Evolutionary conservation across 441 rosid species (phyloP).

Genomic region (Daphne laureola): DNA sequence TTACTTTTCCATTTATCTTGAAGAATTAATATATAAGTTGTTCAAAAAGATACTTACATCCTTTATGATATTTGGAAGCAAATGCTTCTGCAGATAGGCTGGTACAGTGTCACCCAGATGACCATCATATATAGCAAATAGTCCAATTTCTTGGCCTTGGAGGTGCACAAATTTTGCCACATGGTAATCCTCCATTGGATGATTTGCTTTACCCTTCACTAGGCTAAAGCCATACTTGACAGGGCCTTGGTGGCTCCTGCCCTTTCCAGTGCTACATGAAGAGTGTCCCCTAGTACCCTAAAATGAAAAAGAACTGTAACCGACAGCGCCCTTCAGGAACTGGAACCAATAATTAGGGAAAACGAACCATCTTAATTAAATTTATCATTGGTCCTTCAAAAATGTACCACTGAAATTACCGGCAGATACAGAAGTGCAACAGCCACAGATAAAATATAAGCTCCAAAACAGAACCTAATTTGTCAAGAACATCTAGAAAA

Average conservation of each 20-base stretch:
- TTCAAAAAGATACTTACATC: constrained; percentile 37
- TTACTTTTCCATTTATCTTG: background rate
- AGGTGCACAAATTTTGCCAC: constrained; percentile 65
- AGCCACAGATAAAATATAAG: no score
- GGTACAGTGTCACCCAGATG: constrained; percentile 83
- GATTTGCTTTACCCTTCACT: constrained; percentile 83
- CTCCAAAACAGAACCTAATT: no score
- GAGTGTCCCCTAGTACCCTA: constrained; percentile 64
- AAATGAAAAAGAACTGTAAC: constrained; percentile 1
- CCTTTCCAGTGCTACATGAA: constrained; percentile 67
- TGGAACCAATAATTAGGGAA: no score
- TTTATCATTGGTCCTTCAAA: no score
- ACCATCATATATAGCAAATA: constrained; percentile 85
- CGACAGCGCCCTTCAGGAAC: no score
- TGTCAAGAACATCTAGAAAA: no score
- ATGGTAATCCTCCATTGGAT: constrained; percentile 92
- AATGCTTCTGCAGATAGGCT: constrained; percentile 66
- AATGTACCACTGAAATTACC: no score
- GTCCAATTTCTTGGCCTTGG: constrained; percentile 60
- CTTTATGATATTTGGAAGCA: constrained; percentile 70
- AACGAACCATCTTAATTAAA: no score
- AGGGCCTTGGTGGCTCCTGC: constrained; percentile 49
- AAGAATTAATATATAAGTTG: background rate
- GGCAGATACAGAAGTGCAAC: no score
- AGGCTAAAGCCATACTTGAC: constrained; percentile 77